Percentiles rank a stretch among this genome's conserved stretches.
Evolutionary conservation across 768 basidiomycete species (phyloP).

Genomic region (Naganishia randhawae): DNA sequence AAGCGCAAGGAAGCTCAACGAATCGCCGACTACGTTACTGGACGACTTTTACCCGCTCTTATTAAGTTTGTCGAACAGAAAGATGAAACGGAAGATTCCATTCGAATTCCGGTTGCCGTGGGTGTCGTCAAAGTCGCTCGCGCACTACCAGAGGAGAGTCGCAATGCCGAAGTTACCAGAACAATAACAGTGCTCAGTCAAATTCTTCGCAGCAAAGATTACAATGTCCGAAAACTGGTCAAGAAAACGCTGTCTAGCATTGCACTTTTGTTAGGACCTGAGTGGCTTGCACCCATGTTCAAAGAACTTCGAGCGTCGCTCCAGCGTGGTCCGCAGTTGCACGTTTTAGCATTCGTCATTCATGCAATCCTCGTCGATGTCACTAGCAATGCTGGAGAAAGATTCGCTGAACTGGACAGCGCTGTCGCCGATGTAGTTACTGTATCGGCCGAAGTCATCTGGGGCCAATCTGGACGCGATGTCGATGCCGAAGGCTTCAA

Average conservation of each 20-base stretch:
- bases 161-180: conserved; percentile 67
- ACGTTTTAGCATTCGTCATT: conserved; percentile 77
- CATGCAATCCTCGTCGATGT: conserved; percentile 80
- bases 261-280: conserved; percentile 65
- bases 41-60: conserved; percentile 71
- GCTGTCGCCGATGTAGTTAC: conserved; percentile 75
- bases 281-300: conserved; percentile 68
- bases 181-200: conserved; percentile 82
- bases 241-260: conserved; percentile 80
- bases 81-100: conserved; percentile 74
- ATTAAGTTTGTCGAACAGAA: conserved; percentile 76
- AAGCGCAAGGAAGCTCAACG: conserved; percentile 26
- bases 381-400: conserved; percentile 57
- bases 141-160: conserved; percentile 65
- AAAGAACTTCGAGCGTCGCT: conserved; percentile 81
- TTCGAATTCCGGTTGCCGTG: conserved; percentile 80
- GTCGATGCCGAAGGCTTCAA: conserved; percentile 84
- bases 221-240: conserved; percentile 82
- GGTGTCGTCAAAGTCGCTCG: conserved; percentile 81
- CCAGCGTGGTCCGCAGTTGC: conserved; percentile 84
- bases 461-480: conserved; percentile 88
- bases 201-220: conserved; percentile 84
- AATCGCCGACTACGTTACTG: conserved; percentile 72
- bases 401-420: conserved; percentile 66
- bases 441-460: conserved; percentile 82